Base-by-base conservation (phyloP, 192 early-diverging fungal species). In the Obelidium mucronatum region DNA sequence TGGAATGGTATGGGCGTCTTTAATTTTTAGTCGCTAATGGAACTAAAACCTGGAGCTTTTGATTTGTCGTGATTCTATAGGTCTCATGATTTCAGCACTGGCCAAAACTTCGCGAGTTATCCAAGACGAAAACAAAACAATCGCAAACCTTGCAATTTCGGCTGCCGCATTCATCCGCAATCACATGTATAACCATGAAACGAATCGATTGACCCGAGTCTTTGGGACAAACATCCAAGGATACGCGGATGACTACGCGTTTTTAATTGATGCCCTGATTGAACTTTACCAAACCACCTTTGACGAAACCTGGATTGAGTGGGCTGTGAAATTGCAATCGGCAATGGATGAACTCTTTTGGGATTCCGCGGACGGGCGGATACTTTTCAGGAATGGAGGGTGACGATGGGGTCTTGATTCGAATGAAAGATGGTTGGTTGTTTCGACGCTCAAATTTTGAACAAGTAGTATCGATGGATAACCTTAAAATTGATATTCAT, bases 1-100 rank as follows among this genome's bases (percentile, higher is more conserved):
- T 91, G 90, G 90, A 91, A 91, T 68, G 90, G 88, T 0, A 15
- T 6, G n/a, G n/a, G n/a, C n/a, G n/a, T n/a, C n/a, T n/a, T n/a
- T 33, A 34, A 60, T 8, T 15, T 36, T 58, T 15, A 70, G 26
- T 63, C 4, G 4, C 22, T 19, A 13, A 63, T 8, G 19, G 36
- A 31, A 8, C 30, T 40, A 1, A 13, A 51, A 51, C 48, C 11
- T 8, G 22, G 48, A 22, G 48, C 48, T 51, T 51, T 51, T 8
- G 36, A 59, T n/a, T n/a, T n/a, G n/a, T n/a, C n/a, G n/a, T n/a
- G n/a, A n/a, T 15, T 35, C 1, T 26, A n/a, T 56, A 85, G 84
- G 87, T 1, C 80, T 91, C 2, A 89, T 88, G 82, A 87, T 91
- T 42, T 78, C 84, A 28, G 87, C 81, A 6, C 67, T 88, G 22